Evolutionary conservation across 2,329 filamentous ascomycete species (phyloP).

Genomic region (Cladophialophora carrionii): DNA sequence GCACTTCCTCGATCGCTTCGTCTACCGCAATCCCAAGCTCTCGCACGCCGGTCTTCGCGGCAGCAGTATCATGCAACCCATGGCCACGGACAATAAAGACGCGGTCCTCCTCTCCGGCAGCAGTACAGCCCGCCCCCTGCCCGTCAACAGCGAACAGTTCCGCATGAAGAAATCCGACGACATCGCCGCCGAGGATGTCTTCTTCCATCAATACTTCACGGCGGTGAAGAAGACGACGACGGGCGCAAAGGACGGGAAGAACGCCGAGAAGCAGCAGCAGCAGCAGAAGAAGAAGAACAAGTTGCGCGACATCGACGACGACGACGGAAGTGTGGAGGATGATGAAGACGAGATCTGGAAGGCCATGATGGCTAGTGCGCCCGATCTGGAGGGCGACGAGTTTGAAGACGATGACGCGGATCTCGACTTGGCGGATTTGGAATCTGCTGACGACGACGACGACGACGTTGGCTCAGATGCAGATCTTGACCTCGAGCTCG

Average conservation of each 20-base stretch:
- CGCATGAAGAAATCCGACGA: conserved; percentile 89
- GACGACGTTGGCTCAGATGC: conserved; percentile 49
- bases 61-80: conserved; percentile 93
- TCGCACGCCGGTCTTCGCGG: conserved; percentile 67
- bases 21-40: conserved; percentile 89
- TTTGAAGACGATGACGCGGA: conserved; percentile 59
- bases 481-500: conserved; percentile 50
- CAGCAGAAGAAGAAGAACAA: conserved; percentile 63
- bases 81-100: conserved; percentile 65
- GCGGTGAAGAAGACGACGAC: conserved; percentile 67
- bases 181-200: conserved; percentile 87
- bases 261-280: conserved; percentile 52
- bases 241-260: conserved; percentile 49
- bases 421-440: conserved; percentile 59
- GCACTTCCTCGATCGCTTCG: conserved; percentile 95
- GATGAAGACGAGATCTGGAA: conserved; percentile 87
- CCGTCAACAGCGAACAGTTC: conserved; percentile 85
- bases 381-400: conserved; percentile 68
- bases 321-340: conserved; percentile 54
- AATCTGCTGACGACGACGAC: conserved; percentile 53
- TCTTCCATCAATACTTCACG: conserved; percentile 98
- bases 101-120: conserved; percentile 65
- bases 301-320: conserved; percentile 65
- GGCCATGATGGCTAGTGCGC: conserved; percentile 78
- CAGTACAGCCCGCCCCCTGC: conserved; percentile 57